A percentile compares a stretch with the other conserved stretches of the same genome.
These are phyloP conservation scores for Candida bentonensis DNA, from an alignment of 805 yeast species.

Conservation along the genomic window DNA sequence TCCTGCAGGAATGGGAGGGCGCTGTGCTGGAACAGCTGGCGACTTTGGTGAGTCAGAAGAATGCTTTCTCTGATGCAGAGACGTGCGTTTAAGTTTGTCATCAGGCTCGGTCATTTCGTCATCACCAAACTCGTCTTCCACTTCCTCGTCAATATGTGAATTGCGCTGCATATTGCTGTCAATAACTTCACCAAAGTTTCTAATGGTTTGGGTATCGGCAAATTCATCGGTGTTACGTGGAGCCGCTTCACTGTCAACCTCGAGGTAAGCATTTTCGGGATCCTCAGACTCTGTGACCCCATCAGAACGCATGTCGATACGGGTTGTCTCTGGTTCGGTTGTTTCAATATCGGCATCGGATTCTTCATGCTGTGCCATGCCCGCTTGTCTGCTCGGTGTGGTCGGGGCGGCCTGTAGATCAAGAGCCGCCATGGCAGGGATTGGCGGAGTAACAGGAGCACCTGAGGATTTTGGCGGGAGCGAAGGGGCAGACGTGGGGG, in stretches of 20 bases:
- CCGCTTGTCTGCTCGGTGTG: background rate
- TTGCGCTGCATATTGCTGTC: background rate
- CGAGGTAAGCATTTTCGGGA: background rate
- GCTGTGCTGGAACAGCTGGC: background rate
- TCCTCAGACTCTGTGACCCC: slow-evolving; percentile 2
- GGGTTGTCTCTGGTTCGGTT: background rate
- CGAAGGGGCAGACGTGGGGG: background rate
- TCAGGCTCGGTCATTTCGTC: slow-evolving; percentile 18
- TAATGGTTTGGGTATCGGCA: background rate
- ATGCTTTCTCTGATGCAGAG: background rate
- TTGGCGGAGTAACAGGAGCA: background rate
- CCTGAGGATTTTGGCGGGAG: background rate
- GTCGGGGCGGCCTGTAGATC: background rate
- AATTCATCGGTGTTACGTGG: slow-evolving; percentile 2
- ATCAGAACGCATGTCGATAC: background rate
- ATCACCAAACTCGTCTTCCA: slow-evolving; percentile 15
- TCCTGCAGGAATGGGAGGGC: background rate
- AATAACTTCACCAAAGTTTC: background rate
- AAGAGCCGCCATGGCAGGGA: background rate
- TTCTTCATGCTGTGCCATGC: slow-evolving; percentile 1
- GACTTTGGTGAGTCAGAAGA: too few relatives aligned
- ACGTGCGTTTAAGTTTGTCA: slow-evolving; percentile 1
- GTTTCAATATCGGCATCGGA: background rate
- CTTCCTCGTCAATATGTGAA: slow-evolving; percentile 6
- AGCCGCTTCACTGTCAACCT: slow-evolving; percentile 2